Percentiles rank a stretch among this genome's conserved stretches.
phyloP scores from a whole-genome alignment of 2,329 filamentous ascomycete species.

The Epichloe baconii region DNA sequence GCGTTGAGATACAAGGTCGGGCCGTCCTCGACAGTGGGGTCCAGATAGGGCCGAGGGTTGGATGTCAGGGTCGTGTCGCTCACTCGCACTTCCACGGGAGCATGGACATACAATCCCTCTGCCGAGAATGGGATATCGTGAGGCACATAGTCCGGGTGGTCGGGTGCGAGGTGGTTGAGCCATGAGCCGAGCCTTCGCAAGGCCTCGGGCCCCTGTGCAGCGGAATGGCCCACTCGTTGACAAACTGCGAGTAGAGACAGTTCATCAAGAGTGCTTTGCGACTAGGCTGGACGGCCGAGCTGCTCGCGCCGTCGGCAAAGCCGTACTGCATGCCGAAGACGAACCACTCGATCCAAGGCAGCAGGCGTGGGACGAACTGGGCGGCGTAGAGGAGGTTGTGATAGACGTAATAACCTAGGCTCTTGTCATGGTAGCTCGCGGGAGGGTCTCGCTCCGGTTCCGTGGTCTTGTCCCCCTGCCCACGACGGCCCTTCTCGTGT shows the following conservation, averaged over 20 bases:
- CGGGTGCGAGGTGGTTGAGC: constrained; percentile 52
- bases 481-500: constrained; percentile 73
- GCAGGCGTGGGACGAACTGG: constrained; percentile 62
- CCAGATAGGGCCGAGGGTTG: constrained; percentile 38
- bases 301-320: constrained; percentile 56
- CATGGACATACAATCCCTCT: constrained; percentile 71
- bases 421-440: constrained; percentile 66
- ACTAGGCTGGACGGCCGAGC: constrained; percentile 66
- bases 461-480: constrained; percentile 68
- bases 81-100: constrained; percentile 84
- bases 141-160: constrained; percentile 49
- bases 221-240: constrained; percentile 96
- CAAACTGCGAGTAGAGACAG: constrained; percentile 95
- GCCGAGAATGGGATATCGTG: constrained; percentile 69
- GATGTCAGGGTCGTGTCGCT: constrained; percentile 46
- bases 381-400: constrained; percentile 77
- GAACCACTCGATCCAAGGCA: constrained; percentile 90
- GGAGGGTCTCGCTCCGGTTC: constrained; percentile 46
- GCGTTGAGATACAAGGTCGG: constrained; percentile 83
- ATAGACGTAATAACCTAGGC: constrained; percentile 77
- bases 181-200: constrained; percentile 72
- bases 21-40: constrained; percentile 53
- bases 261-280: constrained; percentile 82
- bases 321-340: constrained; percentile 97
- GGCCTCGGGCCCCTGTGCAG: constrained; percentile 72